These are phyloP conservation scores for Fusarium goolgardi DNA, from an alignment of 2,329 filamentous ascomycete species.

Conservation along the genomic window DNA sequence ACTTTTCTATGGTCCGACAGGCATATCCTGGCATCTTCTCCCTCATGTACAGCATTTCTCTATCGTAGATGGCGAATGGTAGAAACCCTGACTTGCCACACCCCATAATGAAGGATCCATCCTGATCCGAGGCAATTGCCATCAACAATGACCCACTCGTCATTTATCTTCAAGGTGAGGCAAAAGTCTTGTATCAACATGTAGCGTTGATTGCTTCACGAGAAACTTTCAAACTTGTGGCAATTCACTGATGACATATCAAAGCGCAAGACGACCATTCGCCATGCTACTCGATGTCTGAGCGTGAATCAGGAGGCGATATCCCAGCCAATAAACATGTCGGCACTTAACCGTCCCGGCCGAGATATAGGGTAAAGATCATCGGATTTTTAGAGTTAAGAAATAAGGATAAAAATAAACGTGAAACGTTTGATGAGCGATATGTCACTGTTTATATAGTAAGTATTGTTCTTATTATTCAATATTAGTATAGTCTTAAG, in stretches of 20 bases:
- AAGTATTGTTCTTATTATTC: background rate
- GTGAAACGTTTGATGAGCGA: constrained; percentile 4
- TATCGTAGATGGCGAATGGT: background rate
- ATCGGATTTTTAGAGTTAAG: background rate
- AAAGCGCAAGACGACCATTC: background rate
- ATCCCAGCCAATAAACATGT: background rate
- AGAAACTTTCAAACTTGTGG: background rate
- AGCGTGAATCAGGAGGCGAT: constrained; percentile 6
- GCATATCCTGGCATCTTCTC: background rate
- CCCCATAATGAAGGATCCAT: background rate
- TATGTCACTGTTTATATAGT: background rate
- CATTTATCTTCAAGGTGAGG: constrained; percentile 18
- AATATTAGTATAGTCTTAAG: background rate
- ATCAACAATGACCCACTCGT: constrained; percentile 1
- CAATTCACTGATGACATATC: background rate
- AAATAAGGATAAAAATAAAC: constrained; percentile 21
- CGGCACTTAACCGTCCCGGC: constrained; percentile 1
- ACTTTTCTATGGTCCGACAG: background rate
- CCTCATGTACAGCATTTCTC: background rate
- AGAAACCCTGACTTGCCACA: constrained; percentile 1
- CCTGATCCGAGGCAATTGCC: background rate
- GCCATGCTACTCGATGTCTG: background rate
- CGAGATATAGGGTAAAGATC: constrained; percentile 9
- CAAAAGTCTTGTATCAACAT: background rate
- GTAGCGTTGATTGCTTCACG: constrained; percentile 7